Evolutionary conservation across 2,329 filamentous ascomycete species (phyloP).

Genomic region (Xylariaceae sp.): DNA sequence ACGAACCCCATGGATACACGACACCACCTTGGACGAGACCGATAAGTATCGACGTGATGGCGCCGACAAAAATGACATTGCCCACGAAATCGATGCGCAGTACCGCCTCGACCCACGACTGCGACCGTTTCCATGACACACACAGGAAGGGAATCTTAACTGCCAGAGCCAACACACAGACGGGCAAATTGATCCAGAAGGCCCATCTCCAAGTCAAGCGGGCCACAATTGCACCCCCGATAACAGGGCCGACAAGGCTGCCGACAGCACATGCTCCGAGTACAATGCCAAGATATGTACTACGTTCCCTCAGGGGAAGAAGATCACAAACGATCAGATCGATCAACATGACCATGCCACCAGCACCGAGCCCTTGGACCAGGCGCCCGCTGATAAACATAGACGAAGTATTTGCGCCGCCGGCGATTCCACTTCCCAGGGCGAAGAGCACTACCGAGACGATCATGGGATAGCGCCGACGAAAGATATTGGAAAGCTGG

Average conservation of each 20-base stretch:
- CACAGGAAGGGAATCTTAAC: constrained; percentile 37
- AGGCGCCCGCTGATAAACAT: constrained; percentile 44
- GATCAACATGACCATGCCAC: constrained; percentile 39
- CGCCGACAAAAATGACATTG: constrained; percentile 38
- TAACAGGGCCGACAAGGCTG: constrained; percentile 32
- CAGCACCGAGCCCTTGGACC: constrained; percentile 46
- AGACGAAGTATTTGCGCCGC: constrained; percentile 39
- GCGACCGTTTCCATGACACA: too few species aligned
- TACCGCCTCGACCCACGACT: constrained; percentile 6
- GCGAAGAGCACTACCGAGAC: constrained; percentile 44
- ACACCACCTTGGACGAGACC: constrained; percentile 34
- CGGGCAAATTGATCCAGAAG: constrained; percentile 41
- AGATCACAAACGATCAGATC: constrained; percentile 54
- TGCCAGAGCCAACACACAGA: constrained; percentile 31
- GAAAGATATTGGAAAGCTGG: constrained; percentile 49
- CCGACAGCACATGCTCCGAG: constrained; percentile 36
- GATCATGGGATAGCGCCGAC: constrained; percentile 43
- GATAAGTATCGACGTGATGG: constrained; percentile 39
- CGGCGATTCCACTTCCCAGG: constrained; percentile 49
- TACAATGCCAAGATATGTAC: constrained; percentile 40
- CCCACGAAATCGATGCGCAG: constrained; percentile 41
- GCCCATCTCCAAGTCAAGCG: constrained; percentile 43
- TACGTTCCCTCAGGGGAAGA: constrained; percentile 47
- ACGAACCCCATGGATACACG: constrained; percentile 4
- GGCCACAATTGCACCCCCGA: constrained; percentile 23